A percentile compares a stretch with the other conserved stretches of the same genome.
Conservation (phyloP, 1,139 yeast genomes). For the Yamadazyma taylorii region DNA sequence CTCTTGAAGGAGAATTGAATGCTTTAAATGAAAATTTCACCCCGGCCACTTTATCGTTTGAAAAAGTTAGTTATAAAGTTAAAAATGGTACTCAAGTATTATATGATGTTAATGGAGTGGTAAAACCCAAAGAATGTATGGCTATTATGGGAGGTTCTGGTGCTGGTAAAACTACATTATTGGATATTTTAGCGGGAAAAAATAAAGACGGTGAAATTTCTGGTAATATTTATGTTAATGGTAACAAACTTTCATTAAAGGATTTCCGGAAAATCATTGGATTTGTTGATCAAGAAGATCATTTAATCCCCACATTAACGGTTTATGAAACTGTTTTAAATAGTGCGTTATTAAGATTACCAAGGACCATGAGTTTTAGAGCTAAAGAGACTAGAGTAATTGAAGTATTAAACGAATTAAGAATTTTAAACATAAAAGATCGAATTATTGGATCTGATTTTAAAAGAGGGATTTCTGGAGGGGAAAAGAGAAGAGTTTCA, state of each 20-base stretch:
- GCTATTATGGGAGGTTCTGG: constrained; percentile 99
- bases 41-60: constrained; percentile 80
- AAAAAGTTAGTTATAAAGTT: constrained; percentile 64
- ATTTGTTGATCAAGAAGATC: constrained; percentile 97
- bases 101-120: constrained; percentile 67
- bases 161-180: constrained; percentile 92
- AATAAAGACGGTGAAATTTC: constrained; percentile 68
- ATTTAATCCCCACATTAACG: constrained; percentile 84
- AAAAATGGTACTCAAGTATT: constrained; percentile 53
- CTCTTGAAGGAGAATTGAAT: constrained; percentile 38
- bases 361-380: constrained; percentile 68
- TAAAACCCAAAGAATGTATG: constrained; percentile 81
- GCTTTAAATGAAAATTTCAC: constrained; percentile 56
- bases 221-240: constrained; percentile 77
- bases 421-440: constrained; percentile 81
- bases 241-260: constrained; percentile 41
- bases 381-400: constrained; percentile 78
- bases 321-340: constrained; percentile 94
- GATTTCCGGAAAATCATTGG: constrained; percentile 74
- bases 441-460: constrained; percentile 86
- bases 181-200: constrained; percentile 88
- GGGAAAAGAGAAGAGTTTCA: constrained; percentile 85
- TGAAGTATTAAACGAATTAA: constrained; percentile 81
- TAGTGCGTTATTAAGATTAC: constrained; percentile 85
- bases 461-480: constrained; percentile 92